These are phyloP conservation scores for Colletotrichum chrysophilum DNA, from an alignment of 2,329 filamentous ascomycete genomes.

Conservation along the genomic window DNA sequence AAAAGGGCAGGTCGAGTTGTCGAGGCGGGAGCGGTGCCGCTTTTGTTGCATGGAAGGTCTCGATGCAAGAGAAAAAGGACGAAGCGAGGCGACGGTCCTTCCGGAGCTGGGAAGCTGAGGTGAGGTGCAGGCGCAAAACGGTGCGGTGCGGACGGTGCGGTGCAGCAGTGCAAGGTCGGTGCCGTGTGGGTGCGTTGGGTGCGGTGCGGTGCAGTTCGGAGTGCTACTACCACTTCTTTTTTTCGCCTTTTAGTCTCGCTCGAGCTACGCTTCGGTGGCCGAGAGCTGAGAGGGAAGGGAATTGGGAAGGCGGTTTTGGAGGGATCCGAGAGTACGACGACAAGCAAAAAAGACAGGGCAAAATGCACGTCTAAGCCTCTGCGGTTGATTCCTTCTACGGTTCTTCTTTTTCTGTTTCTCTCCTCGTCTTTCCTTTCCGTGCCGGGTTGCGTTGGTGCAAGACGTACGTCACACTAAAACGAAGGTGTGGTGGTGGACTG, in stretches of 20 bases:
- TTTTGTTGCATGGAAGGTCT: conserved; percentile 19
- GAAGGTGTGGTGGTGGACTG: conserved; percentile 9
- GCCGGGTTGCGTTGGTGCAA: not conserved
- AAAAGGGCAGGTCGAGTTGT: not conserved
- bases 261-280: conserved; percentile 21
- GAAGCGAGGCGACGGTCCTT: not conserved
- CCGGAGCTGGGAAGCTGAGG: not conserved
- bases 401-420: not conserved
- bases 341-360: not conserved
- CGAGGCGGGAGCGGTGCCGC: conserved; percentile 9
- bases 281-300: not conserved
- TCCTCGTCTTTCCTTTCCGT: not conserved
- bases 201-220: conserved; percentile 12
- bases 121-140: not conserved
- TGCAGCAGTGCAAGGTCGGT: conserved; percentile 16
- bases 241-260: conserved; percentile 8
- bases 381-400: not conserved
- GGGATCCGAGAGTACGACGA: conserved; percentile 14
- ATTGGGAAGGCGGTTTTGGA: not conserved
- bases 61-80: not conserved
- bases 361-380: not conserved
- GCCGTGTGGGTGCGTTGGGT: not conserved
- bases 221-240: conserved; percentile 8
- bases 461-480: conserved; percentile 1
- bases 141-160: conserved; percentile 1